Percentiles rank a stretch among this genome's conserved stretches.
Conservation (phyloP, 331 rosid genomes). For the Dryas integrifolia region DNA sequence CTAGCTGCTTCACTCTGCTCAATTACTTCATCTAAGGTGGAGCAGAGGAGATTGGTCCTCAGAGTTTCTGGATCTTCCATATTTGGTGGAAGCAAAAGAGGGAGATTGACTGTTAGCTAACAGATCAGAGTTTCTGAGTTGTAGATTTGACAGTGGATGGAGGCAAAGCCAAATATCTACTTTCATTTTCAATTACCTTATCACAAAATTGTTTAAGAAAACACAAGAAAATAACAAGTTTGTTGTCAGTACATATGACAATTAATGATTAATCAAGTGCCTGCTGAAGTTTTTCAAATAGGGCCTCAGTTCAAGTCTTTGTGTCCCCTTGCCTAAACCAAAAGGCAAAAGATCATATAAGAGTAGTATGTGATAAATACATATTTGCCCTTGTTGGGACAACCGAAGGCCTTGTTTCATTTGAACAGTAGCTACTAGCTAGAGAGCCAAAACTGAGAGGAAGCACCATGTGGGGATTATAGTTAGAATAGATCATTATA, state of each 20-base stretch:
- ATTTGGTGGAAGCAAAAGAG: neutral
- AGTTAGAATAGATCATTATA: too few relatives aligned
- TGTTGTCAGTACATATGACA: neutral
- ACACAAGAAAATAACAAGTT: neutral
- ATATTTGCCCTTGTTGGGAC: too few relatives aligned
- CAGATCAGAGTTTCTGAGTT: neutral
- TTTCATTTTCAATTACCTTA: neutral
- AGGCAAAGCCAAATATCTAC: constrained; percentile 1
- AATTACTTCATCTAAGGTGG: constrained; percentile 5
- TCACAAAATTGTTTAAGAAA: too few relatives aligned
- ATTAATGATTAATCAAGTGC: neutral
- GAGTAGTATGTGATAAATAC: neutral
- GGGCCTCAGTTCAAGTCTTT: neutral
- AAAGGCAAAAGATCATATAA: neutral
- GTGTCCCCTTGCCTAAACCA: neutral
- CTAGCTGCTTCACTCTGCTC: constrained; percentile 5
- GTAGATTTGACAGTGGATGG: constrained; percentile 5
- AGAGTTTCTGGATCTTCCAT: constrained; percentile 16
- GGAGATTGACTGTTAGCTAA: neutral
- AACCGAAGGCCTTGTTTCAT: too few relatives aligned
- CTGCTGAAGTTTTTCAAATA: neutral
- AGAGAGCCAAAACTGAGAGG: too few relatives aligned
- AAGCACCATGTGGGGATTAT: too few relatives aligned
- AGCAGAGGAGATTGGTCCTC: constrained; percentile 2
- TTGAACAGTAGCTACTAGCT: too few relatives aligned